phyloP scores from a whole-genome alignment of 768 basidiomycete genomes.

The Rubroboletus satanas region DNA sequence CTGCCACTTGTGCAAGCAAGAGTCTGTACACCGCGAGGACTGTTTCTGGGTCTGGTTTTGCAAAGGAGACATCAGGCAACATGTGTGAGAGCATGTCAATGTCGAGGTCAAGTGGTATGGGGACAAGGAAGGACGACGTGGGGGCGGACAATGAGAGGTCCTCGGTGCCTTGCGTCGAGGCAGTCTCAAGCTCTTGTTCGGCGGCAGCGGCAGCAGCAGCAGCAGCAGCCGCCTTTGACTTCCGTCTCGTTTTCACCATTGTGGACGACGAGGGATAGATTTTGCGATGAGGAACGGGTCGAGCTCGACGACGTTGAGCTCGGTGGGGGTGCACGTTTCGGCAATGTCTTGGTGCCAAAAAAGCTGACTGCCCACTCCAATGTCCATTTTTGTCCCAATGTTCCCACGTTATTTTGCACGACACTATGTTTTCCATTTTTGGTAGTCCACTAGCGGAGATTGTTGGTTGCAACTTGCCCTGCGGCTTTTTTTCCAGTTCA shows the following conservation, averaged over 20 bases:
- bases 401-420: conserved; percentile 22
- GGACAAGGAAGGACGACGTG: conserved; percentile 29
- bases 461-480: neutral
- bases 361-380: neutral
- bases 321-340: conserved; percentile 13
- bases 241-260: conserved; percentile 55
- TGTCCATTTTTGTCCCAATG: neutral
- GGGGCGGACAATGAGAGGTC: conserved; percentile 27
- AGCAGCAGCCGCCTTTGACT: conserved; percentile 52
- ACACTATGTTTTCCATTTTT: conserved; percentile 2
- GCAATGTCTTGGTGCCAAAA: conserved; percentile 9
- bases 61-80: conserved; percentile 58
- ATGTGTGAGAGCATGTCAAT: conserved; percentile 53
- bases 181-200: conserved; percentile 33
- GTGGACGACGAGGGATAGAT: neutral
- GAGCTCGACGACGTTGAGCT: conserved; percentile 29
- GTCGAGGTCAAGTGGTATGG: conserved; percentile 68
- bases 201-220: conserved; percentile 29
- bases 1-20: conserved; percentile 52
- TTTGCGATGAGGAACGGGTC: conserved; percentile 1
- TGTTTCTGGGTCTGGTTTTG: conserved; percentile 53
- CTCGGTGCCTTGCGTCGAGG: conserved; percentile 34
- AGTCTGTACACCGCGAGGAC: conserved; percentile 62
- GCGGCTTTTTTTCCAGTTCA: neutral
- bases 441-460: neutral